Evolutionary conservation across 1,284 basidiomycete genomes (phyloP), one percentile per base, ranked within the genome.

Genomic region (Puccinia triticina): DNA sequence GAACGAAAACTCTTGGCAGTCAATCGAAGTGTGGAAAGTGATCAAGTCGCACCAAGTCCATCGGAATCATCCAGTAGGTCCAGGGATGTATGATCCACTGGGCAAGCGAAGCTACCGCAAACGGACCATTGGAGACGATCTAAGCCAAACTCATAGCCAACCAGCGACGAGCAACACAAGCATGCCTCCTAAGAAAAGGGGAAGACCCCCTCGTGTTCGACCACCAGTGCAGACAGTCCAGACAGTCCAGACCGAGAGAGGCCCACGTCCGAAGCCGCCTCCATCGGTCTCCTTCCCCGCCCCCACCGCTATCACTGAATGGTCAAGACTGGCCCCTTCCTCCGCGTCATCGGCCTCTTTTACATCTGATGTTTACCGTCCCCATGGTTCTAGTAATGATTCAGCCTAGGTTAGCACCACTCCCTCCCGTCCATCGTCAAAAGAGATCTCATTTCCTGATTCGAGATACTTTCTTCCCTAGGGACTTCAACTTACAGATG

Each of bases 41-140:
- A 34, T 57, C n/a, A 55, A 79, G 32, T 26, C n/a, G 18, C 29
- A 43, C 29, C 57, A 61, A 18, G 40, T 53, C 34, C 78, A 80
- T 50, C 37, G 48, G n/a, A 80, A 80, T 40, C 78, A 80, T 69
- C 18, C 37, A 40, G 50, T 71, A 12, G 32, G 40, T 40, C 53
- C 78, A 55, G 78, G 78, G 26, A 29, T 43, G 29, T 72, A 43
- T 21, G 55, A 80, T 50, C 76, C 64, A 7, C 50, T 50, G 8
- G 76, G 61, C 46, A 69, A 61, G 55, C 50, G 73, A 61, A 59
- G 23, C 26, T 59, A 59, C 61, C 73, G 55, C 5, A 75, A 75
- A 57, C 29, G 73, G 18, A 32, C 29, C 7, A 34, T 7, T 40
- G 23, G 11, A 37, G 43, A 59, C 16, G 26, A 73, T 18, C 32